phyloP scores from a whole-genome alignment of 2,329 filamentous ascomycete species.

The Pestalotiopsis sp. region DNA sequence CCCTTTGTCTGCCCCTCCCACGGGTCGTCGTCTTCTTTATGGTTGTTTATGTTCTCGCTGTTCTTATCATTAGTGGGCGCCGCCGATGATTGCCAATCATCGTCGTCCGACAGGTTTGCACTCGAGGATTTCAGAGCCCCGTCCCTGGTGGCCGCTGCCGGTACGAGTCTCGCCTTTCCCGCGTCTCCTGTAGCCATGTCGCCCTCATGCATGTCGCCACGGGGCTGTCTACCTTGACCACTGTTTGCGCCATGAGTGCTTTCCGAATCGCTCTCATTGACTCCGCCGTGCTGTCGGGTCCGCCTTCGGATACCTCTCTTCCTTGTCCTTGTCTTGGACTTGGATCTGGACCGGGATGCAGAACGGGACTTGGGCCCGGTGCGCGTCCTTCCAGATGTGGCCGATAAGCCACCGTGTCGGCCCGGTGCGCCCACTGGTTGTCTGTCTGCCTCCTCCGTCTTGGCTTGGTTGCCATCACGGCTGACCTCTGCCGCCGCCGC shows the following conservation, averaged over 20 bases:
- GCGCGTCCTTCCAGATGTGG: background rate
- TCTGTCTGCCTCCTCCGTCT: background rate
- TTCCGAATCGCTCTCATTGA: background rate
- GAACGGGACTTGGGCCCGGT: background rate
- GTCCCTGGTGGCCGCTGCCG: no score
- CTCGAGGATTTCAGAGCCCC: no score
- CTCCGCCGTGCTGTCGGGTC: background rate
- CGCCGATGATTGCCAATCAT: no score
- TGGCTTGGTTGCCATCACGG: background rate
- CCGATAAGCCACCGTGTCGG: background rate
- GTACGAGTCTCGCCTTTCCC: no score
- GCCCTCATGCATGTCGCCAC: background rate
- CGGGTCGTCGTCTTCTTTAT: no score
- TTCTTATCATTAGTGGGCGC: no score
- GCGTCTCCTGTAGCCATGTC: no score
- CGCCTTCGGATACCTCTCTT: background rate
- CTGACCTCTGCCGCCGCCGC: background rate
- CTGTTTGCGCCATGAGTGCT: background rate
- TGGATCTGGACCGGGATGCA: background rate
- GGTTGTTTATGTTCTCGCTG: no score
- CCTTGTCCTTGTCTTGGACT: background rate
- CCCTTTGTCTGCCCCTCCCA: no score
- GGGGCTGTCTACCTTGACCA: background rate
- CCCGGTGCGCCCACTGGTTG: background rate
- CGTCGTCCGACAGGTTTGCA: no score